A percentile compares a stretch with the other conserved stretches of the same genome.
phyloP scores from a whole-genome alignment of 1,284 basidiomycete species.

The Microstroma glucosiphilum region DNA sequence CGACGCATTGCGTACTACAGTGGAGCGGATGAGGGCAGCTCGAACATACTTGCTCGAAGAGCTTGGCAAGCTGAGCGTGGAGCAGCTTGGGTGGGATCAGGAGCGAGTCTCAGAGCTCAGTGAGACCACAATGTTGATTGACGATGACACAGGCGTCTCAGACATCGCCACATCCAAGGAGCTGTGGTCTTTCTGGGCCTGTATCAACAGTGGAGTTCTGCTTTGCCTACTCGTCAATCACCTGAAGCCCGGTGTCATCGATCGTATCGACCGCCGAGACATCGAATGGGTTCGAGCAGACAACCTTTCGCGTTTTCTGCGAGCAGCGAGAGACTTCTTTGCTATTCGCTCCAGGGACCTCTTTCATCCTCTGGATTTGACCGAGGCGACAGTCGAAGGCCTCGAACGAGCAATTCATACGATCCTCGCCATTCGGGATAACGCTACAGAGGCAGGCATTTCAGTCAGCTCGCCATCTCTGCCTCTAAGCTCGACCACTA shows the following conservation, averaged over 20 bases:
- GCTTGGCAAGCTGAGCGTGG: slow-evolving; percentile 17
- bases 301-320: slow-evolving; percentile 36
- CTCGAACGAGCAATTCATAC: slow-evolving; percentile 33
- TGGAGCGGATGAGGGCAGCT: slow-evolving; percentile 28
- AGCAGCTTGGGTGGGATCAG: slow-evolving; percentile 18
- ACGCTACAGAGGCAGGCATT: slow-evolving; percentile 17
- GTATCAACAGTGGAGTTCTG: slow-evolving; percentile 34
- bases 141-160: slow-evolving; percentile 13
- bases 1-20: slow-evolving; percentile 20
- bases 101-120: slow-evolving; percentile 21
- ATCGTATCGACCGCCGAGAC: slow-evolving; percentile 31
- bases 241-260: slow-evolving; percentile 22
- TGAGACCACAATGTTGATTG: slow-evolving; percentile 17
- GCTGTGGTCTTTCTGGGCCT: slow-evolving; percentile 25
- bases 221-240: slow-evolving; percentile 32
- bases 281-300: slow-evolving; percentile 31
- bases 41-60: slow-evolving; percentile 27
- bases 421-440: slow-evolving; percentile 23
- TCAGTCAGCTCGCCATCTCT: slow-evolving; percentile 6
- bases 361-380: slow-evolving; percentile 35
- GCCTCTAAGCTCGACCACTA: background rate
- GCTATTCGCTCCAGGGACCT: slow-evolving; percentile 34
- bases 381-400: slow-evolving; percentile 30
- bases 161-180: slow-evolving; percentile 10
- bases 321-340: slow-evolving; percentile 31